phyloP scores from a whole-genome alignment of 306 rosid species.

The Cucumis cinereus region DNA sequence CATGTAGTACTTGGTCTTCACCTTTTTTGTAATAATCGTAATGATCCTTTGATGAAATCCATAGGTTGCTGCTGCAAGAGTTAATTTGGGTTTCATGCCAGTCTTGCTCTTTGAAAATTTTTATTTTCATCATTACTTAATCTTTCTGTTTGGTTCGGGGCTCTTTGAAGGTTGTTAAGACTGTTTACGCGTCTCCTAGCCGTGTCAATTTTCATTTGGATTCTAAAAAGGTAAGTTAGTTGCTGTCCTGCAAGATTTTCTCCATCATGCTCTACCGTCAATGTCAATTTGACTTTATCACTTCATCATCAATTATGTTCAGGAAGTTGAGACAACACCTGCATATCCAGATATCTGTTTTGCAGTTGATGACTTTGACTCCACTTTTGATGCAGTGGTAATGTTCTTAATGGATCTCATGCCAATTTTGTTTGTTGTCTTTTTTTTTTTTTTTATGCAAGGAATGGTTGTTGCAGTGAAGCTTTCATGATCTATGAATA shows the following conservation, averaged over 20 bases:
- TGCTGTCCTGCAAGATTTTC: conserved; percentile 4
- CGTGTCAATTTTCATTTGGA: conserved; percentile 91
- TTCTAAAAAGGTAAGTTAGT: conserved; percentile 56
- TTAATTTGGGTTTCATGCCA: background rate
- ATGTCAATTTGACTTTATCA: conserved; percentile 19
- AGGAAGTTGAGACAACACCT: conserved; percentile 98
- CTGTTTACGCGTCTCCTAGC: conserved; percentile 97
- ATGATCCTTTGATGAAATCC: background rate
- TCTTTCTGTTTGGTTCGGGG: background rate
- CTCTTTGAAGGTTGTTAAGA: conserved; percentile 69
- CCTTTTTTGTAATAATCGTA: background rate
- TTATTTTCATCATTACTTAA: background rate
- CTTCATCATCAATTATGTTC: conserved; percentile 15
- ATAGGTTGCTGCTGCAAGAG: background rate
- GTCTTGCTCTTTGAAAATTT: background rate
- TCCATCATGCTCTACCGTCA: conserved; percentile 10
- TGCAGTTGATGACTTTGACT: conserved; percentile 95
- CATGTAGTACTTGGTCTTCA: background rate
- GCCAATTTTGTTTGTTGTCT: background rate
- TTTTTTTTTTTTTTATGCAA: background rate
- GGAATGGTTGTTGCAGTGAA: background rate
- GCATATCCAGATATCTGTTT: conserved; percentile 98
- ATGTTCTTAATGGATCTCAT: conserved; percentile 17
- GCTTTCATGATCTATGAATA: background rate
- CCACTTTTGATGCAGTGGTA: conserved; percentile 99